These are phyloP conservation scores for Ambrosia artemisiifolia DNA, from an alignment of 129 eudicot species.

Conservation along the genomic window DNA sequence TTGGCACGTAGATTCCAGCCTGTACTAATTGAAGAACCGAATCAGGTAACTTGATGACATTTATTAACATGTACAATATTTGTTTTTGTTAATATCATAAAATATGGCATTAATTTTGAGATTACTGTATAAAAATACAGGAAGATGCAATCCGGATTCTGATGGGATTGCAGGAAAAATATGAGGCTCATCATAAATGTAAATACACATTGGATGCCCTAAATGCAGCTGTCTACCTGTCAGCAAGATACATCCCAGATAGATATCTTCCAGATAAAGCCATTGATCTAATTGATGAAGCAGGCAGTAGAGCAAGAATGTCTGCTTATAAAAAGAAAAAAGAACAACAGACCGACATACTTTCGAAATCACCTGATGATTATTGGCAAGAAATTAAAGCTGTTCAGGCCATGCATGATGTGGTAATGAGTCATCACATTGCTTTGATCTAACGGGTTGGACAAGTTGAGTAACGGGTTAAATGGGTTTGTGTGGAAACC, in stretches of 20 bases:
- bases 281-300: slow-evolving; percentile 92
- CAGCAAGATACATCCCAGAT: slow-evolving; percentile 83
- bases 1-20: slow-evolving; percentile 92
- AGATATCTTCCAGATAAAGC: slow-evolving; percentile 96
- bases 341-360: slow-evolving; percentile 52
- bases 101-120: not conserved
- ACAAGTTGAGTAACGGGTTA: slow-evolving; percentile 4
- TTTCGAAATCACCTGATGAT: slow-evolving; percentile 71
- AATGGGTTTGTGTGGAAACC: not conserved
- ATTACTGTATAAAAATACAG: slow-evolving; percentile 24
- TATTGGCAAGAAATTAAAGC: slow-evolving; percentile 90
- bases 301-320: slow-evolving; percentile 85
- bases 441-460: slow-evolving; percentile 5
- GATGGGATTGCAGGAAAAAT: slow-evolving; percentile 74
- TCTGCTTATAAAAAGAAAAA: slow-evolving; percentile 54
- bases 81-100: not conserved
- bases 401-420: slow-evolving; percentile 75
- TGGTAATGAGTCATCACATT: slow-evolving; percentile 31
- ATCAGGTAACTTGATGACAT: slow-evolving; percentile 45
- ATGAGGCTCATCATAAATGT: slow-evolving; percentile 82
- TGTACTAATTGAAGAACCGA: slow-evolving; percentile 78
- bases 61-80: not conserved
- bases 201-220: slow-evolving; percentile 81
- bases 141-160: slow-evolving; percentile 77
- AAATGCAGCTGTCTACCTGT: slow-evolving; percentile 74